phyloP scores from a whole-genome alignment of 116 monocot genomes.

The Dioscorea cayenensis region DNA sequence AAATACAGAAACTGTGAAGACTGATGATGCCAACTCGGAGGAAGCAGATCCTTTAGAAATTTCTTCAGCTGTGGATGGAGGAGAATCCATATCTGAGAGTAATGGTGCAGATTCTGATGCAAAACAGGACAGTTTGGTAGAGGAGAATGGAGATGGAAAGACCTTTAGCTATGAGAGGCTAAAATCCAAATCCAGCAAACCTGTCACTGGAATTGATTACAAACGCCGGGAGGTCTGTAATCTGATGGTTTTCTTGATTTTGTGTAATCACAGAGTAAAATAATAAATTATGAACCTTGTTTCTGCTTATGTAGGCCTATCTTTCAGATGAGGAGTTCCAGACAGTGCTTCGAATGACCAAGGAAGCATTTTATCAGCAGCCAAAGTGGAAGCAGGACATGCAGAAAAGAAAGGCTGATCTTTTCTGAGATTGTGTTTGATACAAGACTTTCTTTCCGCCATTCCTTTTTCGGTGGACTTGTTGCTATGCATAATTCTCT shows the following conservation, averaged over 20 bases:
- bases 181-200: slow-evolving; percentile 58
- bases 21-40: slow-evolving; percentile 30
- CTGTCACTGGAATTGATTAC: slow-evolving; percentile 54
- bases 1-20: slow-evolving; percentile 13
- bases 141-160: slow-evolving; percentile 40
- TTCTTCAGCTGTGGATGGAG: slow-evolving; percentile 20
- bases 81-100: slow-evolving; percentile 14
- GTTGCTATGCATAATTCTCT: no score
- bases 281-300: background rate
- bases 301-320: slow-evolving; percentile 32
- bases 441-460: no score
- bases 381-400: slow-evolving; percentile 98
- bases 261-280: no score
- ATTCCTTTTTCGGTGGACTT: no score
- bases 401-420: slow-evolving; percentile 82
- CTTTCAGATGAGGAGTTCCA: slow-evolving; percentile 79
- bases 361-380: slow-evolving; percentile 71
- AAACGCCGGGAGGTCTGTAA: slow-evolving; percentile 61
- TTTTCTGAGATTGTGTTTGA: slow-evolving; percentile 43
- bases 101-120: slow-evolving; percentile 26
- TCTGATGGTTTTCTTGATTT: background rate
- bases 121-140: slow-evolving; percentile 18
- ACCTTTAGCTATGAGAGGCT: slow-evolving; percentile 61
- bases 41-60: slow-evolving; percentile 34
- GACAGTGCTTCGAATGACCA: slow-evolving; percentile 69